phyloP scores from a whole-genome alignment of 2,329 filamentous ascomycete species.

The Colletotrichum lupini region DNA sequence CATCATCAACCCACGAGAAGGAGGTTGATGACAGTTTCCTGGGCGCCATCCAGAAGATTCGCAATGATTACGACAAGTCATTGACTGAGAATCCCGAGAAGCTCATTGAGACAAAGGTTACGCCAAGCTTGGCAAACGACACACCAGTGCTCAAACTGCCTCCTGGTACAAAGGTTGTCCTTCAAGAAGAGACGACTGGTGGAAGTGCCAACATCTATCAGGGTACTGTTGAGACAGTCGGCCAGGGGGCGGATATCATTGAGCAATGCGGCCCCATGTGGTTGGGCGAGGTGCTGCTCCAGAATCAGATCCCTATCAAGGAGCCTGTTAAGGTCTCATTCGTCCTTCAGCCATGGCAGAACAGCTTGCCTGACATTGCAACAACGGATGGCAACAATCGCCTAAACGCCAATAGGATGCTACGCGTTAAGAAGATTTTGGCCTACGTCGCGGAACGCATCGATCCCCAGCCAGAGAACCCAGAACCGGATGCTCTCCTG shows the following conservation, averaged over 20 bases:
- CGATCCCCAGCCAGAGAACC: conserved; percentile 73
- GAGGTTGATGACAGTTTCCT: conserved; percentile 80
- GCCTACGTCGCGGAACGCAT: conserved; percentile 93
- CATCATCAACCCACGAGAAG: conserved; percentile 74
- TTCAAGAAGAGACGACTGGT: conserved; percentile 75
- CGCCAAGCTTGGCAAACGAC: conserved; percentile 77
- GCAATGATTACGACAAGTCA: conserved; percentile 77
- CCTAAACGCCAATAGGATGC: conserved; percentile 96
- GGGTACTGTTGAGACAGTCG: conserved; percentile 84
- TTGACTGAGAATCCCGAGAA: conserved; percentile 65
- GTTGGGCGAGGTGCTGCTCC: conserved; percentile 87
- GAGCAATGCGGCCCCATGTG: conserved; percentile 91
- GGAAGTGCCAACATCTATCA: conserved; percentile 88
- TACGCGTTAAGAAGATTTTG: conserved; percentile 93
- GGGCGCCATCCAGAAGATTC: conserved; percentile 79
- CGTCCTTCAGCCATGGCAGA: conserved; percentile 83
- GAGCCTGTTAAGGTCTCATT: conserved; percentile 98
- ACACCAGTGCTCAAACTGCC: conserved; percentile 82
- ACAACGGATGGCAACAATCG: conserved; percentile 85
- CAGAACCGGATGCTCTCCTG: conserved; percentile 70
- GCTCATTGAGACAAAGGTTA: conserved; percentile 70
- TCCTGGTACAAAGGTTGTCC: conserved; percentile 72
- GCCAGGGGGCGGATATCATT: conserved; percentile 81
- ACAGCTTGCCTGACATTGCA: conserved; percentile 78
- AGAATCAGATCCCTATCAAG: conserved; percentile 85